Evolutionary conservation across 306 rosid genomes (phyloP).

Genomic region (Begonia loranthoides): DNA sequence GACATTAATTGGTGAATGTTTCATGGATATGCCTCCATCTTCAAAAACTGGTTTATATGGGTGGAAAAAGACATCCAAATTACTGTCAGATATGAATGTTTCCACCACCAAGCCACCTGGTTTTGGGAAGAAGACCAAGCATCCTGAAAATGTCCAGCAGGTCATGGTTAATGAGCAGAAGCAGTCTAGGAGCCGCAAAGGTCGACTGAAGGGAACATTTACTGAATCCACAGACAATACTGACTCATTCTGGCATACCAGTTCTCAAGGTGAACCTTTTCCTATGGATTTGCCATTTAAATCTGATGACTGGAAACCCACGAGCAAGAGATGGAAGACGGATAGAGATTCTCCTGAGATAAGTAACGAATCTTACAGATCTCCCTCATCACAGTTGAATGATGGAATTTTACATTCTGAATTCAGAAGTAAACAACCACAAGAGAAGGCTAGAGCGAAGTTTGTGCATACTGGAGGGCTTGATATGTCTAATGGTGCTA

Average conservation of each 20-base stretch:
- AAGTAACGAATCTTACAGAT: slow-evolving; percentile 40
- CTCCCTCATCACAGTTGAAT: slow-evolving; percentile 62
- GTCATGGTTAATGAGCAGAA: slow-evolving; percentile 34
- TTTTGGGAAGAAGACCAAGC: slow-evolving; percentile 38
- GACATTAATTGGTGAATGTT: slow-evolving; percentile 28
- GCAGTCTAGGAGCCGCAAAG: slow-evolving; percentile 32
- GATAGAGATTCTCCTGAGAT: slow-evolving; percentile 68
- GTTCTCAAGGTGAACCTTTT: slow-evolving; percentile 36
- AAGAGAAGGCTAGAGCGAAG: slow-evolving; percentile 42
- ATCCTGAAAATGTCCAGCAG: slow-evolving; percentile 45
- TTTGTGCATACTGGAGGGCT: slow-evolving; percentile 35
- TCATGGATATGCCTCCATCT: slow-evolving; percentile 40
- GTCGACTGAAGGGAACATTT: slow-evolving; percentile 22
- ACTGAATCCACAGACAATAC: slow-evolving; percentile 33
- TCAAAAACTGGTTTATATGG: slow-evolving; percentile 50
- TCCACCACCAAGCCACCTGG: slow-evolving; percentile 42
- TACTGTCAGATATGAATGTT: slow-evolving; percentile 32
- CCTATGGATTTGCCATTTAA: slow-evolving; percentile 37
- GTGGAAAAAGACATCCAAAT: slow-evolving; percentile 29
- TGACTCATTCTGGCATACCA: slow-evolving; percentile 25
- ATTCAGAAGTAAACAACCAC: slow-evolving; percentile 43
- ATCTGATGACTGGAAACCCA: slow-evolving; percentile 44
- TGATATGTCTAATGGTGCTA: slow-evolving; percentile 30
- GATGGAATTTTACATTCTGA: slow-evolving; percentile 42
- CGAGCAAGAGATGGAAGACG: slow-evolving; percentile 59